Evolutionary conservation across 345 rosid species (phyloP).

Genomic region (Camelina neglecta): DNA sequence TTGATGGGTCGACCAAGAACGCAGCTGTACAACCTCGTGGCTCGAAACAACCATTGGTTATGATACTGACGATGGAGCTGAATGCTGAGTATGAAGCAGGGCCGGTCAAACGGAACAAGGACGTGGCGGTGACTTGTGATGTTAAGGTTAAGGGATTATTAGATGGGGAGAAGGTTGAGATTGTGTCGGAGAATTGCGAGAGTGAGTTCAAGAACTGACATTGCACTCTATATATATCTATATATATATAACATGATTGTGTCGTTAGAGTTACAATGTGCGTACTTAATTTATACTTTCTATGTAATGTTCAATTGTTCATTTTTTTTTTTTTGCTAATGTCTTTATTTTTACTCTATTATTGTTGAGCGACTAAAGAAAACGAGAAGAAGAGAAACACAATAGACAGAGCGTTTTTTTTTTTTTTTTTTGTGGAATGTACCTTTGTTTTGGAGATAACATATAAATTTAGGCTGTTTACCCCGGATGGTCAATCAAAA

Average conservation of each 20-base stretch:
- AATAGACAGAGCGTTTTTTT: not conserved
- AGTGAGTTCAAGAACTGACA: conserved; percentile 46
- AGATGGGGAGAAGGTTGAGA: conserved; percentile 42
- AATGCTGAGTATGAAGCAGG: conserved; percentile 37
- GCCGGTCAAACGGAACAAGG: conserved; percentile 43
- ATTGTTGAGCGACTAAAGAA: conserved; percentile 31
- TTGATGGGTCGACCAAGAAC: conserved; percentile 30
- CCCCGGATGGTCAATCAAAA: not conserved
- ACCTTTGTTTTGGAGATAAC: conserved; percentile 4
- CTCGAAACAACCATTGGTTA: conserved; percentile 24
- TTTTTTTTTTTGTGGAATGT: not conserved
- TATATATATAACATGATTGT: conserved; percentile 27
- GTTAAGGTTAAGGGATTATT: conserved; percentile 52
- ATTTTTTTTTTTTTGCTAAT: not conserved
- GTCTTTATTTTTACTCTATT: conserved; percentile 21
- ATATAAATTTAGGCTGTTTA: conserved; percentile 1
- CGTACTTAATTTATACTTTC: conserved; percentile 24
- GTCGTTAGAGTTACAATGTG: conserved; percentile 37
- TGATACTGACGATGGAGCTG: conserved; percentile 43
- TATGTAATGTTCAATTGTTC: conserved; percentile 37
- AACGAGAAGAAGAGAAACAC: conserved; percentile 32
- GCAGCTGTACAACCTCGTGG: conserved; percentile 40
- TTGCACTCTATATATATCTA: not conserved
- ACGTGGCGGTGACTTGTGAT: conserved; percentile 52
- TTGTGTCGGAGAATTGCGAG: conserved; percentile 58